Base-by-base conservation (phyloP, 192 early-diverging fungal species). In the Coemansia sp. region DNA sequence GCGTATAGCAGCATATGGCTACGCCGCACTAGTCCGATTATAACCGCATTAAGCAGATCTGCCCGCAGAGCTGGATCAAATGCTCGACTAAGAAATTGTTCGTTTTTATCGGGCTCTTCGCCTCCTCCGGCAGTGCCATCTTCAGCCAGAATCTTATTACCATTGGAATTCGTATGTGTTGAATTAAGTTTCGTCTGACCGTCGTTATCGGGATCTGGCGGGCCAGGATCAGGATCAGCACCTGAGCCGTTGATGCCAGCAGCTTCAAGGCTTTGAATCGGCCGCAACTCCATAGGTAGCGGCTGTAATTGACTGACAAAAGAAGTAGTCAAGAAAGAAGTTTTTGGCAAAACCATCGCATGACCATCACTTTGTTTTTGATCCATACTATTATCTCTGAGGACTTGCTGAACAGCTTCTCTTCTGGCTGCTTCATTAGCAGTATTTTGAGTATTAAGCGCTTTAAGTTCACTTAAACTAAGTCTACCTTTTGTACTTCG, bases 1-100 rank as follows among this genome's bases (percentile, higher is more conserved):
- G 74, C 64, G 55, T 82, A 82, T 30, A 82, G 52, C 25, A 82
- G 22, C 27, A 74, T 61, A 25, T 82, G 80, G 65, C 66, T 82
- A 10, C 55, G 71, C 8, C 72, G 80, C 23, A 74, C 64, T 53
- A 82, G 59, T 24, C 65, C 68, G 5, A 63, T 65, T 17, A 71
- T 33, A 2, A 82, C 57, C 14, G 71, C 57, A 54, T 74, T 82
- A 19, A 71, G 63, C 17, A 82, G 21, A 50, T 82, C 75, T 17
- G 67, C 57, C 0, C 55, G 42, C 30, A 82, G 70, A 10, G 64
- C 46, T 9, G 42, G 52, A 25, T 66, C 66, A 66, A 82, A 82
- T 20, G 68, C 59, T 9, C 53, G 23, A 17, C 30, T 29, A 4
- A 55, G 22, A 22, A 14, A 55, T 4, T 21, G 24, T 3, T 14